A percentile compares a stretch with the other conserved stretches of the same genome.
Evolutionary conservation across 345 rosid genomes (phyloP).

Genomic region (Populus alba): DNA sequence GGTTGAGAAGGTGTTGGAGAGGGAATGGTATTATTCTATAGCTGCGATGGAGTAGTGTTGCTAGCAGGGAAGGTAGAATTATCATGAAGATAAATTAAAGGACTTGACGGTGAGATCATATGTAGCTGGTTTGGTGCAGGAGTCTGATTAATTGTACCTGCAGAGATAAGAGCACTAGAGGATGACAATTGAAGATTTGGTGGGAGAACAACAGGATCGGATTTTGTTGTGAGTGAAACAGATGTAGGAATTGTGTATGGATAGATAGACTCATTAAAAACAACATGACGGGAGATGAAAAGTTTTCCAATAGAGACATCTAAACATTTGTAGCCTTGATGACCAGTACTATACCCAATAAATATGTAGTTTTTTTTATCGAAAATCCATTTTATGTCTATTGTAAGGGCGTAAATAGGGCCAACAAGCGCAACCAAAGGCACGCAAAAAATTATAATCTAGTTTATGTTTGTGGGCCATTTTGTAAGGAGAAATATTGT

Average conservation of each 20-base stretch:
- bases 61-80: too few relatives aligned
- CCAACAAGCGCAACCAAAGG: not conserved
- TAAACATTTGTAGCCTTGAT: not conserved
- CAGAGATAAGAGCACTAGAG: too few relatives aligned
- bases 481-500: not conserved
- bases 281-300: not conserved
- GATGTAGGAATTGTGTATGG: too few relatives aligned
- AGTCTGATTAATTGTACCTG: too few relatives aligned
- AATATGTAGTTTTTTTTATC: rapidly evolving
- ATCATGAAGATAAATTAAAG: too few relatives aligned
- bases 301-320: not conserved
- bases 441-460: not conserved
- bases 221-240: too few relatives aligned
- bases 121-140: too few relatives aligned
- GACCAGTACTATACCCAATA: not conserved
- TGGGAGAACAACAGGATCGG: rapidly evolving
- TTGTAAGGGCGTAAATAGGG: not conserved
- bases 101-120: too few relatives aligned
- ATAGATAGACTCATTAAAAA: not conserved
- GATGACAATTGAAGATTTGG: too few relatives aligned
- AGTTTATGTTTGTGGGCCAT: not conserved
- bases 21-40: too few relatives aligned
- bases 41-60: too few relatives aligned
- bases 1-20: too few relatives aligned
- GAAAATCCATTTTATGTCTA: not conserved